phyloP scores from a whole-genome alignment of 78 protist genomes.

The Creolimax fragrantissima region DNA sequence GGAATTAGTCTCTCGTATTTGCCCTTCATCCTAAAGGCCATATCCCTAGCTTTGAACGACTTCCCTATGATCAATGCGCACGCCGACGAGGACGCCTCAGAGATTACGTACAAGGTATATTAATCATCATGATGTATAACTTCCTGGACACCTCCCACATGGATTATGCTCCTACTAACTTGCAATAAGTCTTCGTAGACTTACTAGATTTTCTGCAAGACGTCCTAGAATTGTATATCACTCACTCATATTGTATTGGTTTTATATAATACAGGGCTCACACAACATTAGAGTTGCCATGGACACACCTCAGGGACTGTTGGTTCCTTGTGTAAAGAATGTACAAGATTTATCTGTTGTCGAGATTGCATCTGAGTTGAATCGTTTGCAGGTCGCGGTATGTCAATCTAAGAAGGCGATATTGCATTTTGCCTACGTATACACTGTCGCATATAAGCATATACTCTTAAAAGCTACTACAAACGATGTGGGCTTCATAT shows the following conservation, averaged over 20 bases:
- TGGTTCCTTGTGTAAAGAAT: conserved; percentile 86
- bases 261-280: conserved; percentile 29
- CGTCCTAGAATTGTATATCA: background rate
- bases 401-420: background rate
- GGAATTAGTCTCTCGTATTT: conserved; percentile 60
- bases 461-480: no score
- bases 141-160: background rate
- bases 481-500: no score
- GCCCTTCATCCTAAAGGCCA: conserved; percentile 84
- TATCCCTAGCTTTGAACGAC: conserved; percentile 67
- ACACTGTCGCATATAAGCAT: no score
- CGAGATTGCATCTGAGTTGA: conserved; percentile 82
- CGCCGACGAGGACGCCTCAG: conserved; percentile 38
- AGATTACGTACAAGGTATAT: conserved; percentile 47
- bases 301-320: conserved; percentile 85
- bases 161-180: background rate
- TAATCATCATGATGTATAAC: no score
- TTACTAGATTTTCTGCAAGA: background rate
- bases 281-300: conserved; percentile 92
- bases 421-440: conserved; percentile 18
- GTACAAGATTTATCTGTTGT: conserved; percentile 65
- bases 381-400: conserved; percentile 57
- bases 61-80: conserved; percentile 71
- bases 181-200: background rate
- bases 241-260: no score